phyloP scores from a whole-genome alignment of 768 basidiomycete genomes.

The Psilocybe subaeruginosa region DNA sequence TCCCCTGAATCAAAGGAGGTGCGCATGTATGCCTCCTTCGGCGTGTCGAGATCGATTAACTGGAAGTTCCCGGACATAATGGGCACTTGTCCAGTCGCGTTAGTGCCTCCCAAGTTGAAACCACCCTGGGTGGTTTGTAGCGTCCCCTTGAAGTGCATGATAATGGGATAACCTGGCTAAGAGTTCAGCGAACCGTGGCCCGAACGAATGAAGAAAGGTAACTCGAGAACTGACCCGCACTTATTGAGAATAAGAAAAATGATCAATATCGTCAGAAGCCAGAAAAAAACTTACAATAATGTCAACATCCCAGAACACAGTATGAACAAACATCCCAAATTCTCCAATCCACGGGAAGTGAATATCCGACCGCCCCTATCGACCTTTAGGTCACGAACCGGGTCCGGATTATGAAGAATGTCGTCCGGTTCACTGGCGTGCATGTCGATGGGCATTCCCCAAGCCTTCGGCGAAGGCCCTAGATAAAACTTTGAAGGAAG shows the following conservation, averaged over 20 bases:
- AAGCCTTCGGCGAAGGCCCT: slow-evolving; percentile 45
- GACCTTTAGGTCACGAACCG: slow-evolving; percentile 47
- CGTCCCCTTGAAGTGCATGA: slow-evolving; percentile 37
- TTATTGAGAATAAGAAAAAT: neutral
- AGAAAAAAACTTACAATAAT: slow-evolving; percentile 44
- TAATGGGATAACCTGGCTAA: slow-evolving; percentile 42
- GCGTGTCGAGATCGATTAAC: slow-evolving; percentile 74
- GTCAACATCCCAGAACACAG: slow-evolving; percentile 42
- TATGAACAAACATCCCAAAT: slow-evolving; percentile 59
- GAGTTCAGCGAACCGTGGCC: neutral
- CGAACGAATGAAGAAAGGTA: neutral
- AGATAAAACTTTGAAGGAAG: slow-evolving; percentile 27
- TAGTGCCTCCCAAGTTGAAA: slow-evolving; percentile 70
- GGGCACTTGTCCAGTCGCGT: slow-evolving; percentile 65
- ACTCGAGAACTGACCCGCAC: slow-evolving; percentile 34
- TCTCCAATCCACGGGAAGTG: slow-evolving; percentile 58
- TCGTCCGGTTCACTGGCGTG: slow-evolving; percentile 52
- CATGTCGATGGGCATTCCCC: slow-evolving; percentile 37
- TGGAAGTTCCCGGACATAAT: slow-evolving; percentile 50
- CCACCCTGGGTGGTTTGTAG: slow-evolving; percentile 40
- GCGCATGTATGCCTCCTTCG: slow-evolving; percentile 47
- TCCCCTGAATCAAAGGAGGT: slow-evolving; percentile 52
- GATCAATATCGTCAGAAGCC: neutral
- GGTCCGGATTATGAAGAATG: slow-evolving; percentile 58
- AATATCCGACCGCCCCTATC: slow-evolving; percentile 57